phyloP scores from a whole-genome alignment of 2,329 filamentous ascomycete species.

The Bretziella fagacearum region DNA sequence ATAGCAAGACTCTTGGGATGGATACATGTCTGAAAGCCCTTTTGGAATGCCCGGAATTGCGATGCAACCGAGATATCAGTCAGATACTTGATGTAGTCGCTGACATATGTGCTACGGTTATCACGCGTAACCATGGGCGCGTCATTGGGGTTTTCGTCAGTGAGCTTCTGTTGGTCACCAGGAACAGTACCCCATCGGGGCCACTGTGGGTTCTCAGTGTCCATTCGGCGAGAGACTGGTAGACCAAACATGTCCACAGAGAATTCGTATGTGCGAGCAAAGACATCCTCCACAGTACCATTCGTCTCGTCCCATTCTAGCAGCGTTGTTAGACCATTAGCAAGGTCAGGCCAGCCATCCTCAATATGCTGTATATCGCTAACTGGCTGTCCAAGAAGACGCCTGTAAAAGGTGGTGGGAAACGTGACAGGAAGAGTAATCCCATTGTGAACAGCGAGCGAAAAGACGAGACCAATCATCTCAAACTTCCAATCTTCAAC shows the following conservation, averaged over 20 bases:
- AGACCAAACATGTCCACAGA: conserved; percentile 44
- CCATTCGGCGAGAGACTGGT: conserved; percentile 41
- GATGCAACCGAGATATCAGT: conserved; percentile 59
- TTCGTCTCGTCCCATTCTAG: conserved; percentile 60
- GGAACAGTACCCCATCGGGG: conserved; percentile 18
- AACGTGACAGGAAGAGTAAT: conserved; percentile 82
- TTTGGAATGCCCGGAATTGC: conserved; percentile 65
- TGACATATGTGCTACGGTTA: conserved; percentile 63
- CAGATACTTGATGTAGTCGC: conserved; percentile 71
- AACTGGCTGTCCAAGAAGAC: conserved; percentile 53
- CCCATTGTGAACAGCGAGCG: conserved; percentile 82
- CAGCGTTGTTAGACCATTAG: conserved; percentile 54
- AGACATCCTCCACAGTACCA: conserved; percentile 64
- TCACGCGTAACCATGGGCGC: conserved; percentile 61
- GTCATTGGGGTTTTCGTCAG: conserved; percentile 30
- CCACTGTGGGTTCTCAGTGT: conserved; percentile 24
- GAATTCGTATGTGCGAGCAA: conserved; percentile 75
- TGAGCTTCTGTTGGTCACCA: conserved; percentile 17
- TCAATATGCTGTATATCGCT: conserved; percentile 58
- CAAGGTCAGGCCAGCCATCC: conserved; percentile 75
- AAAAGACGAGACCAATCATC: conserved; percentile 72
- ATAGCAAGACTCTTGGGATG: conserved; percentile 52
- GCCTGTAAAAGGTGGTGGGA: conserved; percentile 67
- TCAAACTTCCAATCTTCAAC: conserved; percentile 85
- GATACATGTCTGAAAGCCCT: conserved; percentile 64